Conservation (phyloP, 441 rosid genomes). For the Macaranga tanarius region DNA sequence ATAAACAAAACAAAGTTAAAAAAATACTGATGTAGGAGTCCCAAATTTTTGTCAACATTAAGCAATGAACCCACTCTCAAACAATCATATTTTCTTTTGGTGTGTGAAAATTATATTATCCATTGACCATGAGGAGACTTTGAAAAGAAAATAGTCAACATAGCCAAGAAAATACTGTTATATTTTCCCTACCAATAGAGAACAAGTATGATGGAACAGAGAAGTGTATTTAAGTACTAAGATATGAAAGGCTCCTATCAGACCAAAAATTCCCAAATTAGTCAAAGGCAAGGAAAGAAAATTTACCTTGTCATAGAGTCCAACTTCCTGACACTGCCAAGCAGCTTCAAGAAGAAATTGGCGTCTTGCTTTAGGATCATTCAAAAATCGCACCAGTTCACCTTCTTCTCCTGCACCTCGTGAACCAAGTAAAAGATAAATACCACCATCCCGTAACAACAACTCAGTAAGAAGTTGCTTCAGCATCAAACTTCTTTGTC, state of each 20-base stretch:
- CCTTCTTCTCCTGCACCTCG: constrained; percentile 94
- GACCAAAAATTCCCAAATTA: constrained; percentile 5
- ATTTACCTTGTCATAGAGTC: constrained; percentile 79
- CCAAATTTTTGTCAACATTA: not conserved
- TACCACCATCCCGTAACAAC: constrained; percentile 80
- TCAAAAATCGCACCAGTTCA: constrained; percentile 68
- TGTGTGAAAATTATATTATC: not conserved
- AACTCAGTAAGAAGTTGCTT: constrained; percentile 90
- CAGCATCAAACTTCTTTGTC: constrained; percentile 84
- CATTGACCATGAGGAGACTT: not conserved
- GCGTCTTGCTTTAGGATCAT: constrained; percentile 57
- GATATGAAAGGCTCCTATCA: not conserved
- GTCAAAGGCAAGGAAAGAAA: constrained; percentile 13
- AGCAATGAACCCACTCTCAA: not conserved
- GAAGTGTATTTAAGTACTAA: not conserved
- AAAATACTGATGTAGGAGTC: not conserved
- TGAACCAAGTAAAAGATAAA: constrained; percentile 73
- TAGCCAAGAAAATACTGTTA: not conserved
- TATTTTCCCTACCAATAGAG: not conserved
- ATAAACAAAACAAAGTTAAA: not conserved
- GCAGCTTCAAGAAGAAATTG: constrained; percentile 92
- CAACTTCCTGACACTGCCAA: constrained; percentile 79
- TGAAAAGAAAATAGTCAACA: not conserved
- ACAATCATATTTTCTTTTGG: not conserved
- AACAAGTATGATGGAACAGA: not conserved